Percentiles rank a stretch among this genome's conserved stretches.
Evolutionary conservation across 768 basidiomycete genomes (phyloP).

Genomic region (Leccinum disarticulatum): DNA sequence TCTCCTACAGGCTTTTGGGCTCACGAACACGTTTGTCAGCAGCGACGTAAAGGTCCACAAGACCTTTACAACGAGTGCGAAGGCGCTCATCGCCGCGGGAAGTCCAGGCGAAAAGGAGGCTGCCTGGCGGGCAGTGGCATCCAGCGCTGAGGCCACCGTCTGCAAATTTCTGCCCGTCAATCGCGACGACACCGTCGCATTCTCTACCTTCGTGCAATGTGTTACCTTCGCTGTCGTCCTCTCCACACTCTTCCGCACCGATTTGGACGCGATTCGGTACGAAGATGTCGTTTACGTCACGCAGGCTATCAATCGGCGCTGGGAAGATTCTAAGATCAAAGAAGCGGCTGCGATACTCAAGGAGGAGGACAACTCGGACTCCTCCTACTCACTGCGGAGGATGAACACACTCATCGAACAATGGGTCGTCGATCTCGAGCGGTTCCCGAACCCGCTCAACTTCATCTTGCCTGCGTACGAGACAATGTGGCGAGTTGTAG

Average conservation of each 20-base stretch:
- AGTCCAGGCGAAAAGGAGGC: slow-evolving; percentile 2
- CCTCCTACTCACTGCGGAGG: slow-evolving; percentile 27
- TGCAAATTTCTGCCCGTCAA: slow-evolving; percentile 13
- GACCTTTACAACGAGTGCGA: slow-evolving; percentile 23
- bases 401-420: slow-evolving; percentile 29
- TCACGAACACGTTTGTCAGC: slow-evolving; percentile 56
- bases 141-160: slow-evolving; percentile 14
- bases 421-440: slow-evolving; percentile 38
- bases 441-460: slow-evolving; percentile 42
- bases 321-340: slow-evolving; percentile 26
- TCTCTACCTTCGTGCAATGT: slow-evolving; percentile 43
- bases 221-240: slow-evolving; percentile 45
- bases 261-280: slow-evolving; percentile 29
- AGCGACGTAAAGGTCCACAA: slow-evolving; percentile 31
- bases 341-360: slow-evolving; percentile 8
- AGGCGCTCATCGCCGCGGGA: slow-evolving; percentile 14
- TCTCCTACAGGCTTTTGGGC: slow-evolving; percentile 26
- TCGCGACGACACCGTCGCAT: slow-evolving; percentile 16
- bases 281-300: slow-evolving; percentile 42
- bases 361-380: slow-evolving; percentile 5
- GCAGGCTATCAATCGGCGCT: slow-evolving; percentile 36
- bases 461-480: slow-evolving; percentile 62
- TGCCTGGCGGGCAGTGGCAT: slow-evolving; percentile 17
- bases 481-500: slow-evolving; percentile 64
- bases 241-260: slow-evolving; percentile 37